Conservation (phyloP, 805 yeast genomes). For the Wickerhamiella siamensis region DNA sequence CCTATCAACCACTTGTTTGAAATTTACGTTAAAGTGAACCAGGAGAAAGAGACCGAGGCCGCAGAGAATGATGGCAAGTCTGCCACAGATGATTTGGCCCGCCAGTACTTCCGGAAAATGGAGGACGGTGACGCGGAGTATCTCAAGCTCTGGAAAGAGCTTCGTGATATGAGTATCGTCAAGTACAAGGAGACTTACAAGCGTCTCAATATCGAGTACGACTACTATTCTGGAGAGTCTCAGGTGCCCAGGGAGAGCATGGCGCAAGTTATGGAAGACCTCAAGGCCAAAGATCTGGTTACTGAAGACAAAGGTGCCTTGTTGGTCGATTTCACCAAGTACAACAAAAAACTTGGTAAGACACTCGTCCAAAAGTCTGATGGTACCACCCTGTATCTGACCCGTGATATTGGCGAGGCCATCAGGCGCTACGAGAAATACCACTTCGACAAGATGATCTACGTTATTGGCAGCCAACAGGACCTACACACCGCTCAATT, state of each 20-base stretch:
- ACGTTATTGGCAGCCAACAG: slow-evolving; percentile 93
- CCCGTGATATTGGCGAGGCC: slow-evolving; percentile 96
- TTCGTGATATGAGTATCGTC: slow-evolving; percentile 81
- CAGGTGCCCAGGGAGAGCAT: slow-evolving; percentile 67
- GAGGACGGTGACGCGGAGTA: slow-evolving; percentile 86
- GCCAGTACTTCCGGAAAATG: slow-evolving; percentile 77
- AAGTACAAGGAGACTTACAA: slow-evolving; percentile 80
- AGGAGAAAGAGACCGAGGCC: slow-evolving; percentile 55
- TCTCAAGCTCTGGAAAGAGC: slow-evolving; percentile 62
- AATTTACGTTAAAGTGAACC: slow-evolving; percentile 78
- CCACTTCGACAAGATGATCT: slow-evolving; percentile 88
- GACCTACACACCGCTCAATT: slow-evolving; percentile 89
- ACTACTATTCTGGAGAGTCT: slow-evolving; percentile 89
- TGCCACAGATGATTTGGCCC: slow-evolving; percentile 67
- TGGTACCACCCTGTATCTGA: slow-evolving; percentile 85
- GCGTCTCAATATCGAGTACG: slow-evolving; percentile 79
- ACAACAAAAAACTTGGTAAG: slow-evolving; percentile 86
- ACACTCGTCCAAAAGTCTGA: slow-evolving; percentile 86
- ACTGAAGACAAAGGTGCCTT: slow-evolving; percentile 85
- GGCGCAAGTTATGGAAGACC: slow-evolving; percentile 46
- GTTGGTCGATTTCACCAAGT: slow-evolving; percentile 68
- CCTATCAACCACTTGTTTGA: slow-evolving; percentile 93
- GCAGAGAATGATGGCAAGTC: slow-evolving; percentile 37
- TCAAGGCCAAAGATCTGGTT: slow-evolving; percentile 55
- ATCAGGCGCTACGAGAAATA: slow-evolving; percentile 71